Percentiles rank a stretch among this genome's conserved stretches.
Conservation (phyloP, 208 protist genomes). For the Trypanosoma platydactyli region DNA sequence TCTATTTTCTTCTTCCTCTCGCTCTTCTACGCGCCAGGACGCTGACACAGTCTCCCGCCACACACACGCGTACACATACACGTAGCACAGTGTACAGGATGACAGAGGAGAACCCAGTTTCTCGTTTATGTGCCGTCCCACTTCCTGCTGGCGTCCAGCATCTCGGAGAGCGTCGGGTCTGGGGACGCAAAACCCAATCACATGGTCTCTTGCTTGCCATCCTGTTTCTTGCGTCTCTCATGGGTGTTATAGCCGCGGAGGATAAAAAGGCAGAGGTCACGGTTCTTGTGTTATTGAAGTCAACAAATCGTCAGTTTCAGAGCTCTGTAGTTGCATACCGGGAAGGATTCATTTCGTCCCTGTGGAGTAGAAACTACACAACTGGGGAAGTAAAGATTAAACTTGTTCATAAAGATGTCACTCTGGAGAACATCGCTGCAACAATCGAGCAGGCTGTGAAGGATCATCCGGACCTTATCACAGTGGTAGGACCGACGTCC, state of each 20-base stretch:
- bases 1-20: neutral
- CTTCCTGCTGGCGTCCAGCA: neutral
- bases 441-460: neutral
- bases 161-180: neutral
- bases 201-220: neutral
- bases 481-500: conserved; percentile 2
- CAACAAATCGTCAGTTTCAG: neutral
- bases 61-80: too few relatives aligned
- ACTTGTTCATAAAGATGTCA: neutral
- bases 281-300: neutral
- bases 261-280: neutral
- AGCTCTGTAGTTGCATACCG: neutral
- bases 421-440: conserved; percentile 1
- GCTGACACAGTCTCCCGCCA: neutral
- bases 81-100: neutral
- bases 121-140: neutral
- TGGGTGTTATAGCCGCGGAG: neutral
- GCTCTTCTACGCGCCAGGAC: neutral
- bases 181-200: neutral
- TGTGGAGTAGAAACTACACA: conserved; percentile 3
- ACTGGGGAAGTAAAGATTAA: neutral
- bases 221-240: neutral
- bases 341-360: conserved; percentile 3
- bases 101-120: too few relatives aligned
- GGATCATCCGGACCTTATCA: neutral